phyloP scores from a whole-genome alignment of 768 basidiomycete species.

The Boletus reticulatus region DNA sequence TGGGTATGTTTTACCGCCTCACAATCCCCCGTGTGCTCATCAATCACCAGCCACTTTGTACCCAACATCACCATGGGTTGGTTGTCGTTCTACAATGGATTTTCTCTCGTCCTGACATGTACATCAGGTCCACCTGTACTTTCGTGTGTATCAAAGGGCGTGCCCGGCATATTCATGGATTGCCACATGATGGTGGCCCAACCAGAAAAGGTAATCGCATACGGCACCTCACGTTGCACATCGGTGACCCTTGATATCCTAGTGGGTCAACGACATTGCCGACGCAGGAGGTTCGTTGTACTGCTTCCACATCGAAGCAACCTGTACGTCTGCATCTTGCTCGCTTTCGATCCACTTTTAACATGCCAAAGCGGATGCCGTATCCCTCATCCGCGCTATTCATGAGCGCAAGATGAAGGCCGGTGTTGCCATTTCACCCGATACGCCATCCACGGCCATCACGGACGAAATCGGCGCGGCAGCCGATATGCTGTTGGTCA shows the following conservation, averaged over 20 bases:
- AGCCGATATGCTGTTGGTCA: conserved; percentile 95
- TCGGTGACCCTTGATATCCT: not conserved
- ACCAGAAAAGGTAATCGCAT: conserved; percentile 72
- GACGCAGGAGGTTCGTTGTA: conserved; percentile 93
- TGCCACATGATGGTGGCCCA: conserved; percentile 99
- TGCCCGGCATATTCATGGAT: conserved; percentile 98
- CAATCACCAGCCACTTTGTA: conserved; percentile 81
- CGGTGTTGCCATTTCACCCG: conserved; percentile 95
- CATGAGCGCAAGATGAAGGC: conserved; percentile 86
- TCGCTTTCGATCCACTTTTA: conserved; percentile 13
- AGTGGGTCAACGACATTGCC: conserved; percentile 98
- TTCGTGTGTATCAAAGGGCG: conserved; percentile 75
- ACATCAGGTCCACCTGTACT: conserved; percentile 80
- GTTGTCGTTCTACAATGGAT: conserved; percentile 17
- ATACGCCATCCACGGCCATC: conserved; percentile 86
- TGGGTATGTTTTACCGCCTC: conserved; percentile 51
- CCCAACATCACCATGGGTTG: conserved; percentile 97
- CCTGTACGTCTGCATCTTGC: conserved; percentile 49
- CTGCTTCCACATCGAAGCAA: conserved; percentile 96
- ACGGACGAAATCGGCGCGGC: conserved; percentile 78
- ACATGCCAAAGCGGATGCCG: conserved; percentile 54
- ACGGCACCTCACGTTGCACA: not conserved
- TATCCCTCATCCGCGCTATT: conserved; percentile 77
- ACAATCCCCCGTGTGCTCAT: not conserved
- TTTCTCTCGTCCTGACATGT: conserved; percentile 11